Conservation (phyloP, 1,139 yeast genomes). For the Suhomyces bribrorum region DNA sequence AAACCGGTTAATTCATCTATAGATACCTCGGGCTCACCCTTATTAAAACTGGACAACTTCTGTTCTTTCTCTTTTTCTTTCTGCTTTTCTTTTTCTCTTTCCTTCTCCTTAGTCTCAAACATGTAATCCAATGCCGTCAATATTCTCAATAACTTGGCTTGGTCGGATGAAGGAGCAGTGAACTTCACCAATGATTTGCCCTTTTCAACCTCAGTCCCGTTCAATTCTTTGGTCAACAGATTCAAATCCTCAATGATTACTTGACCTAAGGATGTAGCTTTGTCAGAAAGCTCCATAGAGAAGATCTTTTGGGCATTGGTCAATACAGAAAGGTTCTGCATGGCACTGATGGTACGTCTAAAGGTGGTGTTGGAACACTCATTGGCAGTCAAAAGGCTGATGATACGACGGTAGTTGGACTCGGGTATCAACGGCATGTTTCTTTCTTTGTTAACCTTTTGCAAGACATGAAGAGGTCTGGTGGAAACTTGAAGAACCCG, state of each 20-base stretch:
- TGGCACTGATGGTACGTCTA: slow-evolving; percentile 78
- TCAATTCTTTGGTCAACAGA: slow-evolving; percentile 50
- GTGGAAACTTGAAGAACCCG: slow-evolving; percentile 76
- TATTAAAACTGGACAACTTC: neutral
- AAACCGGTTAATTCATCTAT: slow-evolving; percentile 55
- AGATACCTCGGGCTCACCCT: slow-evolving; percentile 20
- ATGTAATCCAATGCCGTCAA: slow-evolving; percentile 88
- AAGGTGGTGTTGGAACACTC: slow-evolving; percentile 87
- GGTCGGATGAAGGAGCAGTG: slow-evolving; percentile 82
- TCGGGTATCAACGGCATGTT: slow-evolving; percentile 68
- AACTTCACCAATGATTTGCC: slow-evolving; percentile 62
- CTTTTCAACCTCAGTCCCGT: slow-evolving; percentile 34
- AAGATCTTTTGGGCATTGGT: slow-evolving; percentile 65
- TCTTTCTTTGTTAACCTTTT: slow-evolving; percentile 24
- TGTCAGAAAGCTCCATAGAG: slow-evolving; percentile 65
- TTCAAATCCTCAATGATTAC: slow-evolving; percentile 59
- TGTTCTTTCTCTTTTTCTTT: slow-evolving; percentile 8
- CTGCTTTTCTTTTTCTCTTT: slow-evolving; percentile 13
- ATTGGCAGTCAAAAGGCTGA: slow-evolving; percentile 73
- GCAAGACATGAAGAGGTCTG: slow-evolving; percentile 61
- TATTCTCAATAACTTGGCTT: slow-evolving; percentile 80
- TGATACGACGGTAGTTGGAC: slow-evolving; percentile 60
- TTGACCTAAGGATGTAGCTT: slow-evolving; percentile 64
- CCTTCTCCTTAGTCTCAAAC: slow-evolving; percentile 49
- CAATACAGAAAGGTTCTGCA: slow-evolving; percentile 72